Percentiles rank a stretch among this genome's conserved stretches.
These are phyloP conservation scores for Irpex sp. DNA, from an alignment of 1,284 basidiomycete genomes.

Conservation along the genomic window DNA sequence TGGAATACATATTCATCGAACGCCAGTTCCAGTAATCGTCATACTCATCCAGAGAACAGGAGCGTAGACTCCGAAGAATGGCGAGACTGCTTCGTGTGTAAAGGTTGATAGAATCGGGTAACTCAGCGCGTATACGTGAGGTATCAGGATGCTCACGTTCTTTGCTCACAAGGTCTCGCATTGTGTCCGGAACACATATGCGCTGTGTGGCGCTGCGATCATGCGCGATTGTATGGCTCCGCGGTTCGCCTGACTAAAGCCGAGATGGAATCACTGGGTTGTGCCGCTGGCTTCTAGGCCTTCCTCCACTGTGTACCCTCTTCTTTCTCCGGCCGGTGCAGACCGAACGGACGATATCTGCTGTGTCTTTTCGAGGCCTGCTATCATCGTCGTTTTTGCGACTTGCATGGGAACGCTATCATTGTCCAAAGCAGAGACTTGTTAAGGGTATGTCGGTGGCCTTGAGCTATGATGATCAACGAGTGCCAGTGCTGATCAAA, in stretches of 20 bases:
- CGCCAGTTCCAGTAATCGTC: neutral
- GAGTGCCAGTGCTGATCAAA: neutral
- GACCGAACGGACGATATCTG: neutral
- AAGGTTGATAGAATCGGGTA: neutral
- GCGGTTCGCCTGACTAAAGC: neutral
- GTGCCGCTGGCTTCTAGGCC: neutral
- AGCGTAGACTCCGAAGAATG: neutral
- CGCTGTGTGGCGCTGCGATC: neutral
- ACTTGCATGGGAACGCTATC: too few relatives aligned
- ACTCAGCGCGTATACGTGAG: neutral
- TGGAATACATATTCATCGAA: neutral
- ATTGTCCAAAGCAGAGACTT: too few relatives aligned
- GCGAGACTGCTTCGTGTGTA: neutral
- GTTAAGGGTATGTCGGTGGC: too few relatives aligned
- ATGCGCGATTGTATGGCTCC: neutral
- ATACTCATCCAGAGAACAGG: neutral
- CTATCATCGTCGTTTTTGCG: neutral
- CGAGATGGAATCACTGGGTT: neutral
- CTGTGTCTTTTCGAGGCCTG: neutral
- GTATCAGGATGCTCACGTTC: neutral
- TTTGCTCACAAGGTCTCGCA: constrained; percentile 1
- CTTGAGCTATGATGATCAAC: neutral
- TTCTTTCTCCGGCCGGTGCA: neutral
- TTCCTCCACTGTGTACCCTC: neutral
- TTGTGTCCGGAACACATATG: neutral